Conservation (phyloP, 2,329 filamentous ascomycete species). For the Davidsoniella eucalypti region DNA sequence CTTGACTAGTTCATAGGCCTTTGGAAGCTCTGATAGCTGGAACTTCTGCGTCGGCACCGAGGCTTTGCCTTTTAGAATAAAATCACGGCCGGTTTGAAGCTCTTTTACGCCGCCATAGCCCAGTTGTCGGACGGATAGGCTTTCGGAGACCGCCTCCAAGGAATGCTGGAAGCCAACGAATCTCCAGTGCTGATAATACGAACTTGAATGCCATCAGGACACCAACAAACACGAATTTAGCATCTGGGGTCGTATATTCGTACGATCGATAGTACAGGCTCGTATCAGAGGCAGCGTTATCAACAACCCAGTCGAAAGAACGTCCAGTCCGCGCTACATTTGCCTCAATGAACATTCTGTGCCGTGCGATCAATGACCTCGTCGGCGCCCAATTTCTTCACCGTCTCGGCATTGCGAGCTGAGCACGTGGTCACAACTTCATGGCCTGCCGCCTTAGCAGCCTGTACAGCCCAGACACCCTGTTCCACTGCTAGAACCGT, state of each 20-base stretch:
- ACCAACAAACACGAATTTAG: slow-evolving; percentile 35
- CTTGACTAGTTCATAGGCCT: slow-evolving; percentile 43
- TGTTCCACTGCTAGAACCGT: slow-evolving; percentile 47
- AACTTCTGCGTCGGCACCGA: slow-evolving; percentile 39
- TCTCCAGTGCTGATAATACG: slow-evolving; percentile 16
- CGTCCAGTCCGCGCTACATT: slow-evolving; percentile 21
- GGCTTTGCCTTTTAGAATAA: slow-evolving; percentile 41
- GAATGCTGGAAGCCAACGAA: slow-evolving; percentile 20
- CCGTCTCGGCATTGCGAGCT: slow-evolving; percentile 38
- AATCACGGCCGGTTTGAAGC: slow-evolving; percentile 32
- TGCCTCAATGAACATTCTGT: slow-evolving; percentile 30
- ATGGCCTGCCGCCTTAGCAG: slow-evolving; percentile 45
- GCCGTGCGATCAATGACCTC: slow-evolving; percentile 46
- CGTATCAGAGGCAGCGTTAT: slow-evolving; percentile 38
- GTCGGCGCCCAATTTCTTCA: slow-evolving; percentile 44
- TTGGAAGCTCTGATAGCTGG: slow-evolving; percentile 36
- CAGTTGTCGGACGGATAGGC: slow-evolving; percentile 25
- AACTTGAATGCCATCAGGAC: slow-evolving; percentile 20
- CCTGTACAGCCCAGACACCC: slow-evolving; percentile 47
- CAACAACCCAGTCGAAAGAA: slow-evolving; percentile 36
- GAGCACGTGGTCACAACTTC: slow-evolving; percentile 46
- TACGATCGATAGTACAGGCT: slow-evolving; percentile 37
- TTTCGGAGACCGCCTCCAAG: slow-evolving; percentile 26
- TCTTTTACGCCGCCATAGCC: slow-evolving; percentile 27
- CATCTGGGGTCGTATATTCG: slow-evolving; percentile 30